phyloP scores from a whole-genome alignment of 371 early-diverging fungal species.

The Apophysomyces ossiformis region DNA sequence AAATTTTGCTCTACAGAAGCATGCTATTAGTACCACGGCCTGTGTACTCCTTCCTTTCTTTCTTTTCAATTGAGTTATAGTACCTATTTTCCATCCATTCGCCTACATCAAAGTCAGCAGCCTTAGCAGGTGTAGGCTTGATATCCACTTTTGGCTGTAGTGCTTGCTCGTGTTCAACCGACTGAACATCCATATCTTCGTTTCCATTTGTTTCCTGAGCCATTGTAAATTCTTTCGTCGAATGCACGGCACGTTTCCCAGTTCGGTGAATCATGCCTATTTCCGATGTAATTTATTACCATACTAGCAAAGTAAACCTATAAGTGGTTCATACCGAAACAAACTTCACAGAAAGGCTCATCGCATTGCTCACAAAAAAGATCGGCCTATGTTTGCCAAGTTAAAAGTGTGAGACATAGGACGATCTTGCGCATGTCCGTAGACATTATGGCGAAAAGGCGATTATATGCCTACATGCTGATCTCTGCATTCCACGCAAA shows the following conservation, averaged over 20 bases:
- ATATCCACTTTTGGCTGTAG: slow-evolving; percentile 13
- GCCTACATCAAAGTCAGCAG: slow-evolving; percentile 51
- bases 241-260: slow-evolving; percentile 76
- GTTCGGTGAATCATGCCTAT: slow-evolving; percentile 84
- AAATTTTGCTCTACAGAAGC: slow-evolving; percentile 67
- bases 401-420: not conserved
- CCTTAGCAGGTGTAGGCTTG: slow-evolving; percentile 24
- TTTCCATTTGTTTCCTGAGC: not conserved
- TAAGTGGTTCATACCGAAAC: slow-evolving; percentile 59
- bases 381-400: slow-evolving; percentile 43
- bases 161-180: slow-evolving; percentile 19
- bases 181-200: slow-evolving; percentile 18
- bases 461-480: slow-evolving; percentile 48
- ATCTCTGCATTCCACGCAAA: slow-evolving; percentile 92
- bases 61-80: not conserved
- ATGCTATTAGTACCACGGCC: not conserved
- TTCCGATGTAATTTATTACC: not conserved
- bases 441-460: not conserved
- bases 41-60: too few species aligned
- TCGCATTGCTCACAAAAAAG: slow-evolving; percentile 75
- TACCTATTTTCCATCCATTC: slow-evolving; percentile 80
- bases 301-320: not conserved
- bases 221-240: slow-evolving; percentile 34
- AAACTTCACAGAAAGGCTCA: slow-evolving; percentile 92
- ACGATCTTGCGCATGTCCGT: slow-evolving; percentile 11